Percentiles rank a stretch among this genome's conserved stretches.
phyloP scores from a whole-genome alignment of 345 rosid species.

The Litchi chinensis region DNA sequence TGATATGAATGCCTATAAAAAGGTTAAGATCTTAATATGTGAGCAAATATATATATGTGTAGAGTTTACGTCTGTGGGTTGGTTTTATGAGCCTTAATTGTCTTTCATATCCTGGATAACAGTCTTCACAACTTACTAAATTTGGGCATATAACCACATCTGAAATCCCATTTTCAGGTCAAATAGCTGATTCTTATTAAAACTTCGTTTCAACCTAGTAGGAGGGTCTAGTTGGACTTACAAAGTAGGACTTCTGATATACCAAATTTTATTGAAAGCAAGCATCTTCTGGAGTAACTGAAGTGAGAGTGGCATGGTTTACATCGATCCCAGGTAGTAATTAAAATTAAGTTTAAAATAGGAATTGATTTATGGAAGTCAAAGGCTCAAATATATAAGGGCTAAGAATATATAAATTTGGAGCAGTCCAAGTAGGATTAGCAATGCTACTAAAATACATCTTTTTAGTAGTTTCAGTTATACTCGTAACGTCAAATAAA shows the following conservation, averaged over 20 bases:
- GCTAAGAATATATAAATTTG: background rate
- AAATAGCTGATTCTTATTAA: background rate
- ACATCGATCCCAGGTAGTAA: background rate
- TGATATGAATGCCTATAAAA: slow-evolving; percentile 43
- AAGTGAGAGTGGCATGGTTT: background rate
- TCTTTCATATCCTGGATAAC: background rate
- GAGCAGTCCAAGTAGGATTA: no score
- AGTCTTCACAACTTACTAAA: background rate
- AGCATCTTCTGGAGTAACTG: background rate
- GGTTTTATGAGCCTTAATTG: background rate
- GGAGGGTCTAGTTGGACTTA: background rate
- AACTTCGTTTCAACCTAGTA: background rate
- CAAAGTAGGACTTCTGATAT: background rate
- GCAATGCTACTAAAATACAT: no score
- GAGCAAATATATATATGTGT: background rate
- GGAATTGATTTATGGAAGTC: background rate
- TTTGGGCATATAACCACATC: background rate
- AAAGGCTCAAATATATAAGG: background rate
- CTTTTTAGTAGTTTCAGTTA: no score
- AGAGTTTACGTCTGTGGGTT: background rate
- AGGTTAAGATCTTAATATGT: slow-evolving; percentile 16
- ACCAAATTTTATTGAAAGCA: background rate
- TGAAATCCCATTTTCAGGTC: background rate
- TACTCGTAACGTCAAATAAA: no score
- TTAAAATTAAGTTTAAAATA: no score